These are phyloP conservation scores for Gaultheria prostrata DNA, from an alignment of 148 eudicot genomes.

Conservation along the genomic window DNA sequence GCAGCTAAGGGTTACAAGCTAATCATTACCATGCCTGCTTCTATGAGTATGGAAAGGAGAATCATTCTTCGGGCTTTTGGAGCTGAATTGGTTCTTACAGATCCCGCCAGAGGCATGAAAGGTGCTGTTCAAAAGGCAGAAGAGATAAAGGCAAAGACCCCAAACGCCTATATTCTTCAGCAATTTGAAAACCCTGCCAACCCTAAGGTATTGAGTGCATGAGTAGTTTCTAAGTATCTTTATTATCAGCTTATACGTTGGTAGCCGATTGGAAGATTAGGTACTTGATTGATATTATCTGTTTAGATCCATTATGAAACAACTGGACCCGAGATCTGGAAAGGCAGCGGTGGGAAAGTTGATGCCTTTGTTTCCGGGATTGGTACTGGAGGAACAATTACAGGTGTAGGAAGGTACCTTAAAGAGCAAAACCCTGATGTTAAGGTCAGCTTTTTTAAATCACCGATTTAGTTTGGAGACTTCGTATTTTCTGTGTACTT, in stretches of 20 bases:
- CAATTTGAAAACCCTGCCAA: constrained; percentile 85
- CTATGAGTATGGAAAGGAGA: constrained; percentile 67
- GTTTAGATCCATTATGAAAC: constrained; percentile 73
- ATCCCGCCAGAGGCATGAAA: constrained; percentile 52
- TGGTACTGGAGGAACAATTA: constrained; percentile 83
- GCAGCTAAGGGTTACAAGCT: constrained; percentile 88
- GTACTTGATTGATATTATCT: not conserved
- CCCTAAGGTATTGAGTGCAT: constrained; percentile 51
- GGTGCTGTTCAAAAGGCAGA: constrained; percentile 50
- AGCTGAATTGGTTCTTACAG: constrained; percentile 67
- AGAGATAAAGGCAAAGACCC: constrained; percentile 64
- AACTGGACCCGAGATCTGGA: constrained; percentile 97
- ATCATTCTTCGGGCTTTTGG: constrained; percentile 74
- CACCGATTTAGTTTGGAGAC: not conserved
- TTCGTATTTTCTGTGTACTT: not conserved
- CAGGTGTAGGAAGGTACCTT: constrained; percentile 81
- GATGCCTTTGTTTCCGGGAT: constrained; percentile 75
- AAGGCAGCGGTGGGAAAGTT: constrained; percentile 58
- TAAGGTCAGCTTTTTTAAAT: constrained; percentile 38
- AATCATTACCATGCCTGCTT: constrained; percentile 67
- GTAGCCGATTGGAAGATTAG: not conserved
- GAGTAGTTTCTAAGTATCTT: not conserved
- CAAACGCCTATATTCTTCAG: constrained; percentile 51
- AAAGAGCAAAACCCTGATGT: constrained; percentile 76
- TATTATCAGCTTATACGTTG: not conserved